Base-by-base conservation (phyloP, 1,139 yeast genomes). In the Lodderomyces beijingensis region DNA sequence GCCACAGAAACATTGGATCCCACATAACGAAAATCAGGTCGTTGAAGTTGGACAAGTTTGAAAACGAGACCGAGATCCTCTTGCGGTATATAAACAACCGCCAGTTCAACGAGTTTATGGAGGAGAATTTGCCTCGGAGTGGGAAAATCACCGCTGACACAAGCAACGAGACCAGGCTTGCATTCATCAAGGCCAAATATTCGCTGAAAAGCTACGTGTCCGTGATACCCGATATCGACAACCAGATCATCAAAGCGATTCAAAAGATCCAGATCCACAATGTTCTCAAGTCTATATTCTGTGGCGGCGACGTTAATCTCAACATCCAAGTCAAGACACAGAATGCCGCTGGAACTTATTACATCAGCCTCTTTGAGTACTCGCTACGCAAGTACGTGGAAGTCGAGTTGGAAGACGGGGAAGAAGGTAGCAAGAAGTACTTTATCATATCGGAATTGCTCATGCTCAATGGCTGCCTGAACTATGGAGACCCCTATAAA, bases 381-480 rank as follows among this genome's bases (percentile, higher is more conserved):
- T 73, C 87, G 0, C 53, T 81, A 27, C 55, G 75, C 11, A 78
- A 79, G 40, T 67, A 64, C 33, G 53, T 50, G 44, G 72, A 43
- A 43, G 51, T 57, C 35, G 50, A 51, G 5, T n/a, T 19, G 8
- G 25, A 23, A 23, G 54, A 45, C 4, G 43, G 38, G 5, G 43
- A 42, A 14, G 15, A 24, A 2, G 42, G 33, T 8, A 25, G 43
- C 2, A 38, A 40, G 26, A 54, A 56, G 31, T 70, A 36, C 18
- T 88, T 81, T 55, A 79, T 82, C n/a, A 60, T 84, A 15, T 77
- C 95, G 0, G 96, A 88, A 49, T 62, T 86, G 24, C 59, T 89
- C 10, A 47, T 81, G 3, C 65, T 83, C 40, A 84, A 85, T 52
- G 93, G 94, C 10, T 69, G 65, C 44, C 59, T 45, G 33, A 51